phyloP scores from a whole-genome alignment of 768 basidiomycete genomes.

The Kwoniella mangroviensis region DNA sequence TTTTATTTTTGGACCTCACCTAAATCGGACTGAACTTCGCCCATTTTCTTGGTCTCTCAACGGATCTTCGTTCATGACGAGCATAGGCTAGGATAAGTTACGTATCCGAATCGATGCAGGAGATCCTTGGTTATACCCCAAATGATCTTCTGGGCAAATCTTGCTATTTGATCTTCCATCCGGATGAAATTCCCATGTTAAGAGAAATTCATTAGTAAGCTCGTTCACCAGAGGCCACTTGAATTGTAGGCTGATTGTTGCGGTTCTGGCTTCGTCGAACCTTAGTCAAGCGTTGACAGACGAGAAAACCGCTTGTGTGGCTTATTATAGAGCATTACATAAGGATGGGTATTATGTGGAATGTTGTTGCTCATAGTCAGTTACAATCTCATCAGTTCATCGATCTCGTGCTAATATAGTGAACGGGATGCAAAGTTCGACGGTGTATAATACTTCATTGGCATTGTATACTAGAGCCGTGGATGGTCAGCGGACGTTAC shows the following conservation, averaged over 20 bases:
- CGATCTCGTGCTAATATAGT: too few relatives aligned
- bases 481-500: constrained; percentile 39
- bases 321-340: constrained; percentile 34
- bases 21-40: background rate
- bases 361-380: constrained; percentile 40
- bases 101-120: constrained; percentile 44
- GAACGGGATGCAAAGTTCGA: constrained; percentile 26
- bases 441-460: constrained; percentile 40
- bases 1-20: background rate
- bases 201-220: constrained; percentile 45
- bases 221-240: background rate
- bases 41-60: background rate
- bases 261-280: background rate
- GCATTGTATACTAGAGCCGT: constrained; percentile 38
- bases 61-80: background rate
- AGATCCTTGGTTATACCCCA: constrained; percentile 46
- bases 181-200: constrained; percentile 42
- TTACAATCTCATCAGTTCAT: background rate
- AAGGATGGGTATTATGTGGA: constrained; percentile 38
- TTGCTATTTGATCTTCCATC: constrained; percentile 40
- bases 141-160: constrained; percentile 39
- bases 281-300: constrained; percentile 34
- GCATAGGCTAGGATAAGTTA: constrained; percentile 33
- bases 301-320: constrained; percentile 41
- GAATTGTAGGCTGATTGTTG: background rate